phyloP scores from a whole-genome alignment of 164 flowering plant species.

The Houttuynia cordata region DNA sequence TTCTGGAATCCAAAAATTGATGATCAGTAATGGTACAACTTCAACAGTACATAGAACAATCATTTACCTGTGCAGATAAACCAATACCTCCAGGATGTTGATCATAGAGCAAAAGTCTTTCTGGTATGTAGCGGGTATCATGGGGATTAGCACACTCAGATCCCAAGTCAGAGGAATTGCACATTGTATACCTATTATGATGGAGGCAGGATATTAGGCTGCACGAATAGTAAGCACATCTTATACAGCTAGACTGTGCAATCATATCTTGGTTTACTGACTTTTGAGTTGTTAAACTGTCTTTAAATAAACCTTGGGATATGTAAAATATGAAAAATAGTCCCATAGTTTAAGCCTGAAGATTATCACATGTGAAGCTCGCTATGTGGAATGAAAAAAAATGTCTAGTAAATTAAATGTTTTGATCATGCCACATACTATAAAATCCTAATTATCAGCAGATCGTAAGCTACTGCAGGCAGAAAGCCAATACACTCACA shows the following conservation, averaged over 20 bases:
- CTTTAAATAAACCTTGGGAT: too few species aligned
- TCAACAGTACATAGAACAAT: neutral
- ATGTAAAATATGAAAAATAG: too few species aligned
- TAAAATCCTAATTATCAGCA: neutral
- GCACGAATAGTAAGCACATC: neutral
- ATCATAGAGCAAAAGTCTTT: constrained; percentile 82
- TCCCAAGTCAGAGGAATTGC: constrained; percentile 76
- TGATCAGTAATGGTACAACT: neutral
- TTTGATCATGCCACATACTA: neutral
- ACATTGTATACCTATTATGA: constrained; percentile 45
- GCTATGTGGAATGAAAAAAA: too few species aligned
- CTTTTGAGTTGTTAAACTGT: too few species aligned
- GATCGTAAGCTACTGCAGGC: neutral
- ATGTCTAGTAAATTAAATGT: neutral
- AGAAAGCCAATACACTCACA: constrained; percentile 37
- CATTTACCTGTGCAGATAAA: constrained; percentile 54
- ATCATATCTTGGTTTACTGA: neutral
- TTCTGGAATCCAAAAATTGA: neutral
- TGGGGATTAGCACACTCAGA: constrained; percentile 86
- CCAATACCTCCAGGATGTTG: constrained; percentile 94
- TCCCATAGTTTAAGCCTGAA: neutral
- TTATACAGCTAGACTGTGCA: neutral
- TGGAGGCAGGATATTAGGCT: constrained; percentile 4
- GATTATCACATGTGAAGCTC: neutral
- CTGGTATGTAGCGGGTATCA: constrained; percentile 63